These are phyloP conservation scores for Thielaviopsis musarum DNA, from an alignment of 2,329 filamentous ascomycete species.

Conservation along the genomic window DNA sequence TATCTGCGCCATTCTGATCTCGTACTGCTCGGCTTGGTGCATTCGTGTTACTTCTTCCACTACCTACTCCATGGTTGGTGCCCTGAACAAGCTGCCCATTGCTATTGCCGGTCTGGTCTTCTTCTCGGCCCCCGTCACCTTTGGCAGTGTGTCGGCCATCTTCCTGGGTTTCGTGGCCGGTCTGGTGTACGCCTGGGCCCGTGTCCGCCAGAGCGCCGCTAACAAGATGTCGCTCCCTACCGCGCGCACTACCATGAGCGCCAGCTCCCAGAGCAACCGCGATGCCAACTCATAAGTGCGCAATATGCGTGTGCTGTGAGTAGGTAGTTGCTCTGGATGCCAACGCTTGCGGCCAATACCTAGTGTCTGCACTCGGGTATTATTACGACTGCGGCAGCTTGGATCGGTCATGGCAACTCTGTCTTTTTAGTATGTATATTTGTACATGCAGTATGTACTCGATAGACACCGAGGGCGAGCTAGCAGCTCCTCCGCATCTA, in stretches of 20 bases:
- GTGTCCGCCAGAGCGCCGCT: slow-evolving; percentile 59
- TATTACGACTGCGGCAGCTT: background rate
- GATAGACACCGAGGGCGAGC: background rate
- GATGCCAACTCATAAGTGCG: slow-evolving; percentile 47
- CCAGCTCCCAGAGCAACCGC: slow-evolving; percentile 78
- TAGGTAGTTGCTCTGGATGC: background rate
- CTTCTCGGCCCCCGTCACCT: slow-evolving; percentile 84
- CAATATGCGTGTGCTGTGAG: background rate
- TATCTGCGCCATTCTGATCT: slow-evolving; percentile 88
- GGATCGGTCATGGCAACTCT: background rate
- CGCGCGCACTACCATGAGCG: slow-evolving; percentile 54
- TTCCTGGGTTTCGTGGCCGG: slow-evolving; percentile 81
- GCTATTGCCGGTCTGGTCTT: slow-evolving; percentile 85
- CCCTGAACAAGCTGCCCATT: slow-evolving; percentile 94
- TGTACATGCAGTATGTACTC: background rate
- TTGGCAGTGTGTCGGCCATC: slow-evolving; percentile 85
- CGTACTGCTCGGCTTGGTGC: slow-evolving; percentile 98
- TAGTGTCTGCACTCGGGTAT: background rate
- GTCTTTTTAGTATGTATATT: background rate
- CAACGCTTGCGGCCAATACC: background rate
- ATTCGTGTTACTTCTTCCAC: slow-evolving; percentile 94
- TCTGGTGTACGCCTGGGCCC: slow-evolving; percentile 75
- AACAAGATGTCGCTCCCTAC: slow-evolving; percentile 53
- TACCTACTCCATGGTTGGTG: slow-evolving; percentile 97
- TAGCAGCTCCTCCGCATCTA: background rate